Evolutionary conservation across 164 flowering plant species (phyloP).

Genomic region (Nelumbo lutea): DNA sequence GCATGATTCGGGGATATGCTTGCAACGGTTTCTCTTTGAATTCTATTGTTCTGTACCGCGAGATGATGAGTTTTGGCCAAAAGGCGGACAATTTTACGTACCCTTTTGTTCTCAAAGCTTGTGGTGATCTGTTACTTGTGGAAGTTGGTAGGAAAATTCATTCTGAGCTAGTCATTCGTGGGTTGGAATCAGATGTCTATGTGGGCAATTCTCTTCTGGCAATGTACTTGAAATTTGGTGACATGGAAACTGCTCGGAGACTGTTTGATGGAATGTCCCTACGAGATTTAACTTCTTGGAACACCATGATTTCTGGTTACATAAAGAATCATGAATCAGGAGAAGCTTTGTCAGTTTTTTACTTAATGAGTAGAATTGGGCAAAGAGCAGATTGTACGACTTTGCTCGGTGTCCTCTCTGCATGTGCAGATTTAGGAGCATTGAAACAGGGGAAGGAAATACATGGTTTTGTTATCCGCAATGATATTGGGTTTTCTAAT

Average conservation of each 20-base stretch:
- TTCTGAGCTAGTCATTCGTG: conserved; percentile 33
- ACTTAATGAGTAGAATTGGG: conserved; percentile 19
- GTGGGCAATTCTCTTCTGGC: conserved; percentile 41
- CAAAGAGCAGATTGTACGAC: conserved; percentile 27
- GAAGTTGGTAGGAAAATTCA: conserved; percentile 35
- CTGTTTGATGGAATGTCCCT: conserved; percentile 46
- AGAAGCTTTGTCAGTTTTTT: conserved; percentile 27
- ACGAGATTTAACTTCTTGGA: conserved; percentile 48
- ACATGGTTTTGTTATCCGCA: conserved; percentile 34
- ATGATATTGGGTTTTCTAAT: conserved; percentile 10
- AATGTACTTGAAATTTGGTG: conserved; percentile 39
- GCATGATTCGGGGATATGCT: conserved; percentile 49
- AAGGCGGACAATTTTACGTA: conserved; percentile 42
- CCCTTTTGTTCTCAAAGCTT: conserved; percentile 58
- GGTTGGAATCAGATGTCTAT: conserved; percentile 36
- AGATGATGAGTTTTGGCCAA: conserved; percentile 34
- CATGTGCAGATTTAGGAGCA: conserved; percentile 26
- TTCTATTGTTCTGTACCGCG: conserved; percentile 31
- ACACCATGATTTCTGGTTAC: conserved; percentile 40
- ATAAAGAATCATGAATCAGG: conserved; percentile 26
- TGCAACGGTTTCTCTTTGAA: conserved; percentile 20
- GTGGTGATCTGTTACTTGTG: conserved; percentile 33
- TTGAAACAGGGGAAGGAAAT: conserved; percentile 30
- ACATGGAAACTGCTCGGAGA: conserved; percentile 24
- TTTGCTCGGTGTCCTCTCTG: conserved; percentile 34